phyloP scores from a whole-genome alignment of 495 filamentous ascomycete genomes.

The Penicillium antarcticum region DNA sequence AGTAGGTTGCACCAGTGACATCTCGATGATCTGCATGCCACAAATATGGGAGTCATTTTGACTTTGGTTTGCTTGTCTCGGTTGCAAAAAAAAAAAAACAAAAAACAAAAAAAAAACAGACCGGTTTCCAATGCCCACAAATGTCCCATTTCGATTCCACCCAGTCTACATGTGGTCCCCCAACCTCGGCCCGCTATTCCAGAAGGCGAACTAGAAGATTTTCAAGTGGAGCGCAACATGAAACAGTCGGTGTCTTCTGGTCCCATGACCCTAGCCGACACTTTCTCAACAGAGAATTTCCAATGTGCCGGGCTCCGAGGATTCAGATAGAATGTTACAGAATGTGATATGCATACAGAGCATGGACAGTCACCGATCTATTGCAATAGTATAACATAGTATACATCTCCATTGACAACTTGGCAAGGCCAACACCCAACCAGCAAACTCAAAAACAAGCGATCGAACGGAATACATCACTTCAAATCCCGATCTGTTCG shows the following conservation, averaged over 20 bases:
- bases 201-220: slow-evolving; percentile 16
- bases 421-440: not conserved
- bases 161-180: slow-evolving; percentile 2
- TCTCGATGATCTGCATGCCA: slow-evolving; percentile 1
- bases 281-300: not conserved
- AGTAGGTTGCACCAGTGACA: slow-evolving; percentile 1
- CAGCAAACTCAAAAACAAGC: not conserved
- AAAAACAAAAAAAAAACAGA: too few relatives aligned
- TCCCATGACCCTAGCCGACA: slow-evolving; percentile 10
- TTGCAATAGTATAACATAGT: too few relatives aligned
- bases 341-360: too few relatives aligned
- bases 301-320: not conserved
- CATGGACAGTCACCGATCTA: too few relatives aligned
- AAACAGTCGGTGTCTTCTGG: slow-evolving; percentile 14
- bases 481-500: slow-evolving; percentile 2
- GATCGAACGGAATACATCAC: not conserved
- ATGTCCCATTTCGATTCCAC: slow-evolving; percentile 4
- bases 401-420: not conserved
- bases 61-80: slow-evolving; percentile 6
- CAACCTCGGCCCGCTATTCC: slow-evolving; percentile 18
- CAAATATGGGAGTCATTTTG: not conserved
- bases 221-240: slow-evolving; percentile 12
- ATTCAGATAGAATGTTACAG: not conserved
- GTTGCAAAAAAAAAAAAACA: too few relatives aligned
- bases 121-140: too few relatives aligned